These are phyloP conservation scores for Fusarium tanahbumbuense DNA, from an alignment of 2,329 filamentous ascomycete species.

Conservation along the genomic window DNA sequence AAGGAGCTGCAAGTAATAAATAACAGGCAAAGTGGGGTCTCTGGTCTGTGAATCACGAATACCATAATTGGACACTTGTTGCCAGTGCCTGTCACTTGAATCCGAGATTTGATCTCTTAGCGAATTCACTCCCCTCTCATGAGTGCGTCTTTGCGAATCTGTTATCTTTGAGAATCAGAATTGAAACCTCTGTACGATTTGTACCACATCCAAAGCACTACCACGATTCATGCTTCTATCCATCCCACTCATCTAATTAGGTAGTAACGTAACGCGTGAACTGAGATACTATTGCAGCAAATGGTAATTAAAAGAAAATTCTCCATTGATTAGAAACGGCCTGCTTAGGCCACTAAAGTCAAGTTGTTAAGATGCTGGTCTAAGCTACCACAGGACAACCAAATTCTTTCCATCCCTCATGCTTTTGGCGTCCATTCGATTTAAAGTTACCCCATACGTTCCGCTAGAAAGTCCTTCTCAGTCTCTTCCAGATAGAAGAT, in stretches of 20 bases:
- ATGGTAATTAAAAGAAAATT: no score
- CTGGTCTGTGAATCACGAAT: background rate
- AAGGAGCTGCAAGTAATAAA: background rate
- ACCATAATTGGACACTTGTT: background rate
- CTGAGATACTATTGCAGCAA: no score
- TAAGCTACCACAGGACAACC: background rate
- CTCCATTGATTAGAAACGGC: no score
- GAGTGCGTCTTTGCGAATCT: no score
- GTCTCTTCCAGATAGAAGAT: background rate
- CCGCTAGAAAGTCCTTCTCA: rapidly evolving
- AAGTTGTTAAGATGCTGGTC: background rate
- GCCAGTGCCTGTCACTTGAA: background rate
- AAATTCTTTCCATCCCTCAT: rapidly evolving
- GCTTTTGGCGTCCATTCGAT: background rate
- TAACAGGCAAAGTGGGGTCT: background rate
- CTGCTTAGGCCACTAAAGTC: background rate
- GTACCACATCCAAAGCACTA: no score
- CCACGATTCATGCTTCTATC: no score
- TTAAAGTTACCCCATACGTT: background rate
- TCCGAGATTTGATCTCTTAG: background rate
- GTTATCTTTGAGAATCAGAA: no score
- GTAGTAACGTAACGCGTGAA: no score
- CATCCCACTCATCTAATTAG: no score
- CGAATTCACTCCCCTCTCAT: background rate
- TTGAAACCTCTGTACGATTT: no score